Percentiles rank a stretch among this genome's conserved stretches.
Conservation (phyloP, 2,329 filamentous ascomycete species). For the Stagonosporopsis vannaccii region DNA sequence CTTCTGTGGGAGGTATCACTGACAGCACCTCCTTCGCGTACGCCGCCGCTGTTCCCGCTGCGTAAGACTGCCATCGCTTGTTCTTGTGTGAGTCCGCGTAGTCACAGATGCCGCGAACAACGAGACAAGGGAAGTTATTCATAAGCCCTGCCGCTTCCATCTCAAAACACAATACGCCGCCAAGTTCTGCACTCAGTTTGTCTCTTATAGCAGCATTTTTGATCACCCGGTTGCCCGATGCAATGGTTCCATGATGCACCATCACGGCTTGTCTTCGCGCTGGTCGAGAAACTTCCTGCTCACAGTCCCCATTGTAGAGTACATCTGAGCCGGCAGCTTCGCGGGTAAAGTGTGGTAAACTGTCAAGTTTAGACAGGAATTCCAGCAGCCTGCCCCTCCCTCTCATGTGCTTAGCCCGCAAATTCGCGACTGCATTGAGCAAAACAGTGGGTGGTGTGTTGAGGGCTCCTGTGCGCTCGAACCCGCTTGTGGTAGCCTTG, state of each 20-base stretch:
- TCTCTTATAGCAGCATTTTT: slow-evolving; percentile 14
- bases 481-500: slow-evolving; percentile 10
- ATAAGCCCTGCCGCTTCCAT: slow-evolving; percentile 12
- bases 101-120: slow-evolving; percentile 13
- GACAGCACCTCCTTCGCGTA: slow-evolving; percentile 17
- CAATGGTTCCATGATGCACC: slow-evolving; percentile 19
- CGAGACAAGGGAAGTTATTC: slow-evolving; percentile 8
- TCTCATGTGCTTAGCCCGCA: slow-evolving; percentile 8
- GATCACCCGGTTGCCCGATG: slow-evolving; percentile 15
- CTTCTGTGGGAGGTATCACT: slow-evolving; percentile 13
- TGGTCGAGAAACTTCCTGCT: background rate
- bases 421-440: slow-evolving; percentile 14
- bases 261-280: background rate
- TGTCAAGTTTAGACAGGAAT: background rate
- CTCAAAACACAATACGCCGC: slow-evolving; percentile 9
- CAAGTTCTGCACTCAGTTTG: slow-evolving; percentile 17
- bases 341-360: background rate
- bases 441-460: slow-evolving; percentile 20
- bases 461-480: slow-evolving; percentile 15
- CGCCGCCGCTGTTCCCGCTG: slow-evolving; percentile 9
- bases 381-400: background rate
- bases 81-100: slow-evolving; percentile 16
- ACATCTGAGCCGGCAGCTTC: slow-evolving; percentile 1
- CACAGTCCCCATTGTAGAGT: background rate
- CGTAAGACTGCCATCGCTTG: slow-evolving; percentile 6